A percentile compares a stretch with the other conserved stretches of the same genome.
phyloP scores from a whole-genome alignment of 2,329 filamentous ascomycete genomes.

The Fusarium incarnatum region DNA sequence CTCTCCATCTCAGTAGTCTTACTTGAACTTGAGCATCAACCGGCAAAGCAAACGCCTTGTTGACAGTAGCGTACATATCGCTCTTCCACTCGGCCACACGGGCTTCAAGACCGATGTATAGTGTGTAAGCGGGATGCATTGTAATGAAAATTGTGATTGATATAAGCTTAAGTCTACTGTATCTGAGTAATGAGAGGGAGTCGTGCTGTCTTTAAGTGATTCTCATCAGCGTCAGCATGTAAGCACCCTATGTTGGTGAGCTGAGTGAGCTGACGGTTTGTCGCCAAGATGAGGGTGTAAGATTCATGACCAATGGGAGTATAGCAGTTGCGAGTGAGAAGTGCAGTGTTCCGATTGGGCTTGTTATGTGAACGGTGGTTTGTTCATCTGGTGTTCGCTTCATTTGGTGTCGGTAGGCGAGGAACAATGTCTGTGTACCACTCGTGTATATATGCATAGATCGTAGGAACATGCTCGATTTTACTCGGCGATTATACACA shows the following conservation, averaged over 20 bases:
- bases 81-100: conserved; percentile 15
- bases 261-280: conserved; percentile 16
- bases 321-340: not conserved
- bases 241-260: conserved; percentile 8
- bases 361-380: too few species aligned
- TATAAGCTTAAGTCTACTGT: too few species aligned
- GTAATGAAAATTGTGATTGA: too few species aligned
- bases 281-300: conserved; percentile 1
- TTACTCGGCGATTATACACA: too few species aligned
- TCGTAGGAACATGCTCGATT: not conserved
- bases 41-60: not conserved
- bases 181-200: too few species aligned
- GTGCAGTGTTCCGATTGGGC: not conserved
- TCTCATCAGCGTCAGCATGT: not conserved
- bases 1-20: too few species aligned
- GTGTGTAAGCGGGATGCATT: conserved; percentile 30
- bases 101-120: conserved; percentile 22
- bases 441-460: not conserved
- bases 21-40: not conserved
- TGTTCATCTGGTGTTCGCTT: not conserved
- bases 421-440: not conserved
- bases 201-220: not conserved
- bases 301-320: not conserved
- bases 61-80: not conserved
- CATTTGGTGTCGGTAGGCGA: not conserved